These are phyloP conservation scores for Puya raimondii DNA, from an alignment of 176 grass and related monocot species.

Conservation along the genomic window DNA sequence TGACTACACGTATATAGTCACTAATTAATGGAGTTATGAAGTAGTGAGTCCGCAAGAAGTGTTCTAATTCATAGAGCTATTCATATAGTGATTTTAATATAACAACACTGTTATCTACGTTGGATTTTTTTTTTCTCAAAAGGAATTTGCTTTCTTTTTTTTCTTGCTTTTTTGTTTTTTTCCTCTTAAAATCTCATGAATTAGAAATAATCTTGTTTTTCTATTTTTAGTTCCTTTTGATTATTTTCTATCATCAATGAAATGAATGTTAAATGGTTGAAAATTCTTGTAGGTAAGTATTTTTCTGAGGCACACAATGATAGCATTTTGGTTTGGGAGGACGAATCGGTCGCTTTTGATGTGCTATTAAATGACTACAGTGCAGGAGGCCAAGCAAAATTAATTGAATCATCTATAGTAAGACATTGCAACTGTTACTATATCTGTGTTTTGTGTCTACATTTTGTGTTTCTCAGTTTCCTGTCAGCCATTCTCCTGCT, in stretches of 20 bases:
- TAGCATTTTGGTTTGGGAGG: conserved; percentile 65
- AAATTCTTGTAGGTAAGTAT: conserved; percentile 51
- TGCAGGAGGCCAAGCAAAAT: conserved; percentile 26
- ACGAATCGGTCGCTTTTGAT: conserved; percentile 51
- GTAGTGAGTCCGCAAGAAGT: too few relatives aligned
- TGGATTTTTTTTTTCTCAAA: too few relatives aligned
- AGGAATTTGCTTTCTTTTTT: too few relatives aligned
- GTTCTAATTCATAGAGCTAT: too few relatives aligned
- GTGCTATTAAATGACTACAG: conserved; percentile 60
- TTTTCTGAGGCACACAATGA: conserved; percentile 48
- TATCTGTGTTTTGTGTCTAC: background rate
- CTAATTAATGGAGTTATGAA: too few relatives aligned
- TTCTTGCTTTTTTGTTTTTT: too few relatives aligned
- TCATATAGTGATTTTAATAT: too few relatives aligned
- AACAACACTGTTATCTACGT: too few relatives aligned
- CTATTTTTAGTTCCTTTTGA: background rate
- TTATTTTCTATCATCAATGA: background rate
- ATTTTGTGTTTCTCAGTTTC: background rate
- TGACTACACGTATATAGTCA: too few relatives aligned
- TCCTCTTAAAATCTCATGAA: too few relatives aligned
- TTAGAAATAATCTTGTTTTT: too few relatives aligned
- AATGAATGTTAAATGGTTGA: background rate
- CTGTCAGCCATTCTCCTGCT: background rate
- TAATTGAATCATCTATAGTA: conserved; percentile 53
- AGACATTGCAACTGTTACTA: conserved; percentile 7